A percentile compares a stretch with the other conserved stretches of the same genome.
Conservation (phyloP, 495 filamentous ascomycete genomes). For the Xylaria intraflava region DNA sequence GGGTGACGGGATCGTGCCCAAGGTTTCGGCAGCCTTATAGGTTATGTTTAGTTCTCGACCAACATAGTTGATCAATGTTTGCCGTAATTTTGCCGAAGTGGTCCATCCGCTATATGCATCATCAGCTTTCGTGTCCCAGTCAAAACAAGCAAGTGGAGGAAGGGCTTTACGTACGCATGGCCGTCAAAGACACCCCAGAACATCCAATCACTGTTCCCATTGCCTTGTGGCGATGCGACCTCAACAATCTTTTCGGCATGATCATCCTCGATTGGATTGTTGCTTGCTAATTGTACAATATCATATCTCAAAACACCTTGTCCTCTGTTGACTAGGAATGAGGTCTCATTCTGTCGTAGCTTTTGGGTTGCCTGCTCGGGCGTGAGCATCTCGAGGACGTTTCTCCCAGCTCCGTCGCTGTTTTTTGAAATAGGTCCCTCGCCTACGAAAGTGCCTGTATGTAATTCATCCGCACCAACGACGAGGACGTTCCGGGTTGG, state of each 20-base stretch:
- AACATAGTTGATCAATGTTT: slow-evolving; percentile 84
- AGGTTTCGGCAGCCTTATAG: slow-evolving; percentile 64
- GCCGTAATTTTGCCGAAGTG: slow-evolving; percentile 90
- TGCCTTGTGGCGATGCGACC: slow-evolving; percentile 44
- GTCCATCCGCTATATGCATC: slow-evolving; percentile 72
- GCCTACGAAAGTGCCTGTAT: slow-evolving; percentile 70
- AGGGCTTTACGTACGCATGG: slow-evolving; percentile 60
- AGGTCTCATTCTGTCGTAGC: slow-evolving; percentile 81
- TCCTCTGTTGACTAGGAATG: slow-evolving; percentile 82
- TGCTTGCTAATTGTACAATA: slow-evolving; percentile 88
- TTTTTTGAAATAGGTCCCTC: slow-evolving; percentile 81
- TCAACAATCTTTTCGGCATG: slow-evolving; percentile 97
- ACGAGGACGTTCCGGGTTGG: slow-evolving; percentile 54
- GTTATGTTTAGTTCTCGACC: slow-evolving; percentile 90
- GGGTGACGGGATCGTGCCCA: slow-evolving; percentile 54
- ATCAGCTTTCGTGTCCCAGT: slow-evolving; percentile 16
- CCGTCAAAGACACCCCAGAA: slow-evolving; percentile 99
- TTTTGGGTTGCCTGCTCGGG: slow-evolving; percentile 91
- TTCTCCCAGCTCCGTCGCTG: slow-evolving; percentile 69
- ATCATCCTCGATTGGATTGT: slow-evolving; percentile 97
- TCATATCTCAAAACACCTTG: slow-evolving; percentile 93
- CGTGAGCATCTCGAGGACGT: slow-evolving; percentile 89
- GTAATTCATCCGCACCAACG: slow-evolving; percentile 77
- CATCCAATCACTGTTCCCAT: slow-evolving; percentile 82
- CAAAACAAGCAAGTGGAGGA: neutral